Base-by-base conservation (phyloP, 1,139 yeast genomes). In the Schizosaccharomyces versatilis region DNA sequence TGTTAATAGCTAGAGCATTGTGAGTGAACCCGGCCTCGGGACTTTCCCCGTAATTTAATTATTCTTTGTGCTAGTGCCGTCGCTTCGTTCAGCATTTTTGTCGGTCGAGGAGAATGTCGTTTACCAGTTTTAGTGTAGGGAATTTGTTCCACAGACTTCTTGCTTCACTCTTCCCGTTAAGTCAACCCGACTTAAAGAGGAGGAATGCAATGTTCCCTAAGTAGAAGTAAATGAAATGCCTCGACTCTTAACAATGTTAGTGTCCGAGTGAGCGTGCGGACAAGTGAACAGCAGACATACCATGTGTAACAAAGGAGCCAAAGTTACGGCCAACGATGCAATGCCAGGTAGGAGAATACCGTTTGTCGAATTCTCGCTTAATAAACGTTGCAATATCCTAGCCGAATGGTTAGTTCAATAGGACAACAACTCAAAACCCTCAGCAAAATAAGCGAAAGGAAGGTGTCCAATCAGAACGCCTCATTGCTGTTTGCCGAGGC, bases 261-360 rank as follows among this genome's bases (percentile, higher is more conserved):
- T 10, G 39, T 51, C 53, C 41, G 24, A 3, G 12, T 9, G 3
- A 9, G 1, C 3, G 9, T 32, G 2, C 1, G 51, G 12, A 36
- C n/a, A 38, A 49, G 10, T 9, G 15, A 7, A 10, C 6, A 7
- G 12, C 19, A 24, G 7, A 14, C 64, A 38, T 68, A 63, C 75
- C 88, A 65, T 93, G 98, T 17, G 97, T 84, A 36, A 93, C 95
- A 65, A 82, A 86, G 55, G 93, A 80, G 3, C 97, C 97, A 68
- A 90, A 90, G 63, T 83, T 83, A 67, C 80, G 79, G 38, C 98
- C 99, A 54, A 86, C 96, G 57, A 90, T 78, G 38, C 86, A 93
- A 66, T 90, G 97, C 98, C 98, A 90, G 32, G 94, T 79, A 51
- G 82, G 77, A 1, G 95, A 95, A 62, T 75, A 81, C 57, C 68